Percentiles rank a stretch among this genome's conserved stretches.
Evolutionary conservation across 2,329 filamentous ascomycete genomes (phyloP).

Genomic region (Fusarium sp.): DNA sequence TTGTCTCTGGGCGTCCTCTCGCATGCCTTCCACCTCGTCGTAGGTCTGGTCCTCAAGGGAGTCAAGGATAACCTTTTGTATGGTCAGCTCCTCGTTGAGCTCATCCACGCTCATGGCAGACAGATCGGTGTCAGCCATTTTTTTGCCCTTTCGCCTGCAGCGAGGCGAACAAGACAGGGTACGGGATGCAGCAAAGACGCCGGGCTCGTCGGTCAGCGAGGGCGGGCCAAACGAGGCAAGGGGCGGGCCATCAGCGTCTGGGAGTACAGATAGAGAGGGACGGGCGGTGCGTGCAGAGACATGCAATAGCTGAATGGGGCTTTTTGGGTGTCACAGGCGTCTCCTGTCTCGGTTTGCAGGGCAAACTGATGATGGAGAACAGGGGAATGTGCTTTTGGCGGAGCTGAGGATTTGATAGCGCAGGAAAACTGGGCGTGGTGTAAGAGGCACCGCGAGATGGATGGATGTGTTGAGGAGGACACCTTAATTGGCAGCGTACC

Average conservation of each 20-base stretch:
- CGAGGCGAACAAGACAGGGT: slow-evolving; percentile 26
- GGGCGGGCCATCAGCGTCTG: slow-evolving; percentile 28
- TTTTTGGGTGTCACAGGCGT: slow-evolving; percentile 13
- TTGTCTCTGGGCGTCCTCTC: slow-evolving; percentile 45
- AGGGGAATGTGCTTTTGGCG: not conserved
- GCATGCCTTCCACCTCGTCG: slow-evolving; percentile 52
- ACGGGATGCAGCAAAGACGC: slow-evolving; percentile 15
- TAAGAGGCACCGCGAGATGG: not conserved
- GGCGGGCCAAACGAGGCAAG: slow-evolving; percentile 27
- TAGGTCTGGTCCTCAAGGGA: slow-evolving; percentile 55
- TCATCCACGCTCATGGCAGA: slow-evolving; percentile 44
- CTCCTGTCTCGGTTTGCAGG: slow-evolving; percentile 6
- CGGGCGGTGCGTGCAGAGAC: not conserved
- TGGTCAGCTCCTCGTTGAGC: slow-evolving; percentile 59
- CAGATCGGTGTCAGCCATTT: slow-evolving; percentile 34
- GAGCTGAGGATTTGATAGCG: slow-evolving; percentile 12
- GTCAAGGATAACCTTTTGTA: slow-evolving; percentile 60
- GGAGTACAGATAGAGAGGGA: slow-evolving; percentile 16
- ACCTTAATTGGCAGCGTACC: slow-evolving; percentile 8
- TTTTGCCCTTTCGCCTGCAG: slow-evolving; percentile 16
- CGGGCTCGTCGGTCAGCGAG: slow-evolving; percentile 34
- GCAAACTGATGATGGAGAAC: not conserved
- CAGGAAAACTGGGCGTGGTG: slow-evolving; percentile 12
- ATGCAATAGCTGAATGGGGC: no score
- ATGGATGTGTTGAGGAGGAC: no score